These are phyloP conservation scores for Datura wrightii DNA, from an alignment of 257 asterid species.

Conservation along the genomic window DNA sequence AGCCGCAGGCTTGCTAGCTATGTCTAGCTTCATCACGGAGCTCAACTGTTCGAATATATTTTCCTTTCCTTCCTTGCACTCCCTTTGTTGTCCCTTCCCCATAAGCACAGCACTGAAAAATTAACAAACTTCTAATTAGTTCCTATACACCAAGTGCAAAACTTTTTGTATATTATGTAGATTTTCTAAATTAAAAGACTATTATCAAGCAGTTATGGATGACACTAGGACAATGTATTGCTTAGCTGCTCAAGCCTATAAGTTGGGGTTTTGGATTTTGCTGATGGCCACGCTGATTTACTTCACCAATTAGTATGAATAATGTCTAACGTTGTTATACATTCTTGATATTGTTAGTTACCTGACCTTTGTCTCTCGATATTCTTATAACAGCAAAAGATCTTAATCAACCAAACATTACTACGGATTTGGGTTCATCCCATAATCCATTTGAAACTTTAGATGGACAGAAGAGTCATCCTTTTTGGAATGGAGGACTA, in stretches of 20 bases:
- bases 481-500: background rate
- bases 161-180: background rate
- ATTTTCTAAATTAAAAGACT: background rate
- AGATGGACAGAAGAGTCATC: background rate
- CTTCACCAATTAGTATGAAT: background rate
- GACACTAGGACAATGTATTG: background rate
- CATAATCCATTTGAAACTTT: background rate
- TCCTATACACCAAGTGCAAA: background rate
- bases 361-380: background rate
- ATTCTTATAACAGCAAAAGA: background rate
- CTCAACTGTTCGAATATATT: background rate
- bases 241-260: background rate
- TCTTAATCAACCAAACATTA: slow-evolving; percentile 13
- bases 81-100: background rate
- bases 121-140: background rate
- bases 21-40: background rate
- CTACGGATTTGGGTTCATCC: background rate
- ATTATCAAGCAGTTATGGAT: background rate
- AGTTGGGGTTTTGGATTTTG: background rate
- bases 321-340: background rate
- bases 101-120: background rate
- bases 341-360: slow-evolving; percentile 14
- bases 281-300: background rate
- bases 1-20: background rate
- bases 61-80: background rate